A percentile compares a stretch with the other conserved stretches of the same genome.
phyloP scores from a whole-genome alignment of 2,329 filamentous ascomycete species.

The Stagonosporopsis tanaceti region DNA sequence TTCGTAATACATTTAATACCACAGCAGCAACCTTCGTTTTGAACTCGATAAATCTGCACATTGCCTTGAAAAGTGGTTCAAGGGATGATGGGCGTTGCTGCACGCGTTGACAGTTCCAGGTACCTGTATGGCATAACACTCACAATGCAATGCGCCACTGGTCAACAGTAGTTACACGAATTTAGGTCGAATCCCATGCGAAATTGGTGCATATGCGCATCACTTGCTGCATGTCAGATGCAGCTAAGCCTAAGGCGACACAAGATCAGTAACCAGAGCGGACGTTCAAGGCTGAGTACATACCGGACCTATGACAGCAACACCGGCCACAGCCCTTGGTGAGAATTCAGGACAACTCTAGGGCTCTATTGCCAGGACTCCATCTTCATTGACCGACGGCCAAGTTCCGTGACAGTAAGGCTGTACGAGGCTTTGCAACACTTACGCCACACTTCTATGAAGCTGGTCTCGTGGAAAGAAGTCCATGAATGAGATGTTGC shows the following conservation, averaged over 20 bases:
- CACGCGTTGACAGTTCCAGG: no score
- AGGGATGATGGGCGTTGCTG: no score
- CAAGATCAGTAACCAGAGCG: not conserved
- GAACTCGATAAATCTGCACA: not conserved
- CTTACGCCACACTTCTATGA: not conserved
- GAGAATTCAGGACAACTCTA: not conserved
- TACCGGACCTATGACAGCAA: not conserved
- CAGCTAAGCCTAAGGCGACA: not conserved
- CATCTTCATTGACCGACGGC: not conserved
- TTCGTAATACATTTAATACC: slow-evolving; percentile 15
- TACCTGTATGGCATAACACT: no score
- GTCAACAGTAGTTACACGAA: not conserved
- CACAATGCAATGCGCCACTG: no score
- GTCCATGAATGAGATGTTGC: not conserved
- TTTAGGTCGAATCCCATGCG: not conserved
- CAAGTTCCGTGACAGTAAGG: not conserved
- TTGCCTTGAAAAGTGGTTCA: no score
- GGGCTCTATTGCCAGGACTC: not conserved
- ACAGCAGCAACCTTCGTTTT: slow-evolving; percentile 2
- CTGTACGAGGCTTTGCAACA: not conserved
- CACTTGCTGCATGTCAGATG: not conserved
- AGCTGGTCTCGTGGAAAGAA: not conserved
- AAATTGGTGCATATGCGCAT: not conserved
- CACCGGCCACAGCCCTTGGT: not conserved
- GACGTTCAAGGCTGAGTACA: not conserved